Evolutionary conservation across 2,329 filamentous ascomycete genomes (phyloP).

Genomic region (Diaporthe sp.): DNA sequence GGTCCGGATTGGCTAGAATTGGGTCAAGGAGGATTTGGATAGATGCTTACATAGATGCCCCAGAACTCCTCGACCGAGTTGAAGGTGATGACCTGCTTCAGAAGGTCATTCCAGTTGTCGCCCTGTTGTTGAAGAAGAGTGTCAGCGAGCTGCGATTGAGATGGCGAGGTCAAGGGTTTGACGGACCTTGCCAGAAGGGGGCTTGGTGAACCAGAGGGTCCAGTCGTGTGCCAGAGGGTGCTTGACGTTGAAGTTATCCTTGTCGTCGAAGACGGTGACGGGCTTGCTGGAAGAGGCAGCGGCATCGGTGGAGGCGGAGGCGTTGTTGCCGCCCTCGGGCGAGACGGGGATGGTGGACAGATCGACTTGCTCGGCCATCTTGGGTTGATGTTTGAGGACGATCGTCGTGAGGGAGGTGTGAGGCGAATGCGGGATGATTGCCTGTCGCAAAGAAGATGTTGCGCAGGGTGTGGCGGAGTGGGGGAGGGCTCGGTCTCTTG

Average conservation of each 20-base stretch:
- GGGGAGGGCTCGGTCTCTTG: background rate
- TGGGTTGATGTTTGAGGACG: conserved; percentile 33
- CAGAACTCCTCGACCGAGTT: conserved; percentile 99
- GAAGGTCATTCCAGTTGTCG: conserved; percentile 97
- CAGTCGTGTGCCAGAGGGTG: conserved; percentile 97
- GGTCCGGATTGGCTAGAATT: conserved; percentile 17
- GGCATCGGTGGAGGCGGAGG: conserved; percentile 60
- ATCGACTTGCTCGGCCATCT: conserved; percentile 71
- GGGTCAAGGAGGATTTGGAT: background rate
- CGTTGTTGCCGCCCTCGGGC: conserved; percentile 70
- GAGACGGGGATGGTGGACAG: conserved; percentile 77
- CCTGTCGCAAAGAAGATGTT: conserved; percentile 19
- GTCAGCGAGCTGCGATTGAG: conserved; percentile 42
- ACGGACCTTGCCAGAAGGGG: conserved; percentile 90
- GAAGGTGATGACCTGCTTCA: conserved; percentile 99
- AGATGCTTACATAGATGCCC: conserved; percentile 90
- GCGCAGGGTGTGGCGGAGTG: background rate
- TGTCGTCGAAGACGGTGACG: conserved; percentile 97
- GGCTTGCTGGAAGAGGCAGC: conserved; percentile 68
- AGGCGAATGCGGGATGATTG: background rate
- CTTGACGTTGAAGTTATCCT: conserved; percentile 99
- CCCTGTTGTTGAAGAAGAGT: conserved; percentile 66
- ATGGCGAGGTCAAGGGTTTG: conserved; percentile 6
- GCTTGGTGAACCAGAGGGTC: conserved; percentile 99
- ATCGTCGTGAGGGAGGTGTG: conserved; percentile 9